Percentiles rank a stretch among this genome's conserved stretches.
Conservation (phyloP, 805 yeast species). For the Wickerhamiella spandovensis region DNA sequence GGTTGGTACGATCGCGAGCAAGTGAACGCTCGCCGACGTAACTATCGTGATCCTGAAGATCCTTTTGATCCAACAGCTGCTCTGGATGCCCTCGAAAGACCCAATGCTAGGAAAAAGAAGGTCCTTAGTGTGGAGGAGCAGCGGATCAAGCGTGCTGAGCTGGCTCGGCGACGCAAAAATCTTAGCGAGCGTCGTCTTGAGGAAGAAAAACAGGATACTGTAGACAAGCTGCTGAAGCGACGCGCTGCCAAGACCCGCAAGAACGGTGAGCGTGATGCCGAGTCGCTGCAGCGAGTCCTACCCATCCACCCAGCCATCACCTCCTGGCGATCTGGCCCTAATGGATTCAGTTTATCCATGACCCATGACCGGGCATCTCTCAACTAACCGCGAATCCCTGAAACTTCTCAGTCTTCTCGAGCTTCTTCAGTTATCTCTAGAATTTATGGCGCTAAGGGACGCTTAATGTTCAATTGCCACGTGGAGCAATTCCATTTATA, state of each 20-base stretch:
- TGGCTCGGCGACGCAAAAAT: slow-evolving; percentile 77
- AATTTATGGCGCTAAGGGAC: too few species aligned
- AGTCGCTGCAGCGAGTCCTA: slow-evolving; percentile 9
- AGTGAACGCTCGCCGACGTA: slow-evolving; percentile 31
- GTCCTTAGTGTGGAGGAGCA: slow-evolving; percentile 72
- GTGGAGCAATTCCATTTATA: too few species aligned
- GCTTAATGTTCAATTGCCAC: too few species aligned
- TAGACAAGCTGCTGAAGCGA: slow-evolving; percentile 72
- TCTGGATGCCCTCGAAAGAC: slow-evolving; percentile 20
- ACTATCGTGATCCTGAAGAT: slow-evolving; percentile 9
- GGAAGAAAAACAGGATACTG: slow-evolving; percentile 85
- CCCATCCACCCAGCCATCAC: slow-evolving; percentile 23
- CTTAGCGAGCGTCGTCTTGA: slow-evolving; percentile 69
- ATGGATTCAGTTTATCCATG: slow-evolving; percentile 14
- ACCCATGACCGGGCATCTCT: slow-evolving; percentile 16
- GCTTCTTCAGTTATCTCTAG: too few species aligned
- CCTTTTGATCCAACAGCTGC: slow-evolving; percentile 10
- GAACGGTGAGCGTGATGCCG: slow-evolving; percentile 11
- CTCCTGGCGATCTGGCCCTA: slow-evolving; percentile 17
- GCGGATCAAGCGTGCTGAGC: slow-evolving; percentile 70
- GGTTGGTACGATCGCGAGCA: slow-evolving; percentile 11
- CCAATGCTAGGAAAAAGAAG: slow-evolving; percentile 31
- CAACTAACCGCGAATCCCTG: too few species aligned
- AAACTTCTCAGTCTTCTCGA: too few species aligned
- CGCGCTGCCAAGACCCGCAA: slow-evolving; percentile 42